A percentile compares a stretch with the other conserved stretches of the same genome.
Conservation (phyloP, 495 filamentous ascomycete genomes). For the Neurospora sp. region DNA sequence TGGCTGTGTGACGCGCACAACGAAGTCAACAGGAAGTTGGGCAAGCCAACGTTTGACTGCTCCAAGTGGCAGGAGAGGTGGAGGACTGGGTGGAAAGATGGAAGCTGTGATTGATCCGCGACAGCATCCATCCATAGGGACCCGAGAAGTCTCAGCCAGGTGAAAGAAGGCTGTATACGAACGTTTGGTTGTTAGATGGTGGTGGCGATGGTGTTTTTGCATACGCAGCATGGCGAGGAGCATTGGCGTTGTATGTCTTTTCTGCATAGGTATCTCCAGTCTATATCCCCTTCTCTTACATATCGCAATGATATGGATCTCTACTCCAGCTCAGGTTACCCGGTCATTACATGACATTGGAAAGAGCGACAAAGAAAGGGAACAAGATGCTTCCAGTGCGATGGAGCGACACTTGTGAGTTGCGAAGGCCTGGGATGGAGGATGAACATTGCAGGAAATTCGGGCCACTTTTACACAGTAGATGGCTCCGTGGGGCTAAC, state of each 20-base stretch:
- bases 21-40: conserved; percentile 88
- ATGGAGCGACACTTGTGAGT: neutral
- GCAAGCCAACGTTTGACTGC: conserved; percentile 89
- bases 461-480: neutral
- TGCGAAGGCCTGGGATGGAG: neutral
- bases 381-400: neutral
- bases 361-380: neutral
- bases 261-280: neutral
- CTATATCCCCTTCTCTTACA: neutral
- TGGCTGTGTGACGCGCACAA: conserved; percentile 99
- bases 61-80: conserved; percentile 86
- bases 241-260: neutral
- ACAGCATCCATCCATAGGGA: neutral
- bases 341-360: neutral
- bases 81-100: conserved; percentile 89
- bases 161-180: neutral
- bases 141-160: neutral
- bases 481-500: neutral
- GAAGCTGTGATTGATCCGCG: conserved; percentile 38
- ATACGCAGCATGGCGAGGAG: neutral
- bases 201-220: neutral
- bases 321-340: neutral
- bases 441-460: neutral
- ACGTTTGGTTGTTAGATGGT: neutral
- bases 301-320: neutral